Evolutionary conservation across 78 protist species (phyloP), one percentile per base, ranked within the genome.

Genomic region (Pigoraptor vietnamica): DNA sequence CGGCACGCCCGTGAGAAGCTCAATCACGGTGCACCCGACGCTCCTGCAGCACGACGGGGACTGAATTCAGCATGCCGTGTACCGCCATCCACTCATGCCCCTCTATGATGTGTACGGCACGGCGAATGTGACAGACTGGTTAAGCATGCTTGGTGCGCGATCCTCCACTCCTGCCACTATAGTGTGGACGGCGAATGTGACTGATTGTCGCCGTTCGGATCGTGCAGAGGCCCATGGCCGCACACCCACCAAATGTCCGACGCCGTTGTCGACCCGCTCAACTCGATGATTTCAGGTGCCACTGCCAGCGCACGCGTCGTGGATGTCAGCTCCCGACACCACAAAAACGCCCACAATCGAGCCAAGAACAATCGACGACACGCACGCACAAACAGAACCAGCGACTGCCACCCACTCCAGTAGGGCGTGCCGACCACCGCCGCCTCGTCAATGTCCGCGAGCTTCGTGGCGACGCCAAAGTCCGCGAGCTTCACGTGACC

Each of bases 241-340:
- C n/a, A n/a, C n/a, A n/a, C n/a, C n/a, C n/a, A n/a, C 98, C 99
- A 97, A 56, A 98, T 97, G 81, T 98, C 99, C 0, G 99, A 97
- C 40, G 96, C 98, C 34, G 95, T 84, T 56, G 95, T 83, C 39
- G 95, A 92, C 0, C 98, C 98, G n/a, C 90, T 87, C 93, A 97
- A 81, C 48, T 96, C 96, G 81, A 98, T 97, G 48, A 98, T 94
- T 84, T 98, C 99, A 14, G 99, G 99, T 24, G 99, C 99, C 95
- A 99, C 98, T 86, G 67, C 1, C 55, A 25, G 39, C 21, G 39
- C 24, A 83, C 6, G 83, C 33, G n/a, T n/a, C n/a, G n/a, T n/a
- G n/a, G n/a, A n/a, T n/a, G n/a, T n/a, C n/a, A n/a, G n/a, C n/a
- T n/a, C n/a, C n/a, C n/a, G n/a, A n/a, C n/a, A n/a, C n/a, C n/a